phyloP scores from a whole-genome alignment of 164 flowering plant genomes.

The Dillenia turbinata region DNA sequence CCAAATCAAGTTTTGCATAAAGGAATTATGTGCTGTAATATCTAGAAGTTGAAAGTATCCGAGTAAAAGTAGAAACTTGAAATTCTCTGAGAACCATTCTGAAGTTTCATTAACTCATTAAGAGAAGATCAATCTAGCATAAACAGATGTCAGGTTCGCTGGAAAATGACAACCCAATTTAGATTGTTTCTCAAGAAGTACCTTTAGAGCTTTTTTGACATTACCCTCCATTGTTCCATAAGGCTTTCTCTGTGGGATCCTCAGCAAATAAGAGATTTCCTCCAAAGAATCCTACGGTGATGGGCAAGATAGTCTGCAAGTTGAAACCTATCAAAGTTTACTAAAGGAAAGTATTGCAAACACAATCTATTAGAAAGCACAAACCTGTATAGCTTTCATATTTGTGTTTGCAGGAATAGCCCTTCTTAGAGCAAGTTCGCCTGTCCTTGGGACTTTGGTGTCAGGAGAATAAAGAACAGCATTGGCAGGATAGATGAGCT shows the following conservation, averaged over 20 bases:
- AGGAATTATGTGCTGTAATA: no score
- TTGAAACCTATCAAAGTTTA: conserved; percentile 7
- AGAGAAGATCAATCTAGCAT: no score
- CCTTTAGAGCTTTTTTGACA: conserved; percentile 92
- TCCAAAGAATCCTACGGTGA: conserved; percentile 69
- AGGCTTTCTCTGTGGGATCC: conserved; percentile 98
- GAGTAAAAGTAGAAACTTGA: no score
- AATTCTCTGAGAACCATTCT: no score
- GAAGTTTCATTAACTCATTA: no score
- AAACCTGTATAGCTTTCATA: conserved; percentile 91
- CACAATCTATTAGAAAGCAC: conserved; percentile 2
- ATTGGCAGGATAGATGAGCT: conserved; percentile 46
- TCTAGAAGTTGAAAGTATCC: no score
- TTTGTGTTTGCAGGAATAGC: conserved; percentile 87
- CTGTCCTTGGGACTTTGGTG: conserved; percentile 93
- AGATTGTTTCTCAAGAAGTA: conserved; percentile 11
- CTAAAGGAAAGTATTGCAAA: neutral
- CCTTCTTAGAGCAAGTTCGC: conserved; percentile 86
- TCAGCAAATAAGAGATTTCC: conserved; percentile 83
- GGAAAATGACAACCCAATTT: no score
- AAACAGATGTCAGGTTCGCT: no score
- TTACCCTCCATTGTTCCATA: conserved; percentile 96
- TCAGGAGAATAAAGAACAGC: conserved; percentile 95
- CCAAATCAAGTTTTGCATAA: no score
- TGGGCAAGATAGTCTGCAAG: conserved; percentile 5